Percentiles rank a stretch among this genome's conserved stretches.
Conservation (phyloP, 225 moss, liverwort and hornwort genomes). For the Bryum argenteum region DNA sequence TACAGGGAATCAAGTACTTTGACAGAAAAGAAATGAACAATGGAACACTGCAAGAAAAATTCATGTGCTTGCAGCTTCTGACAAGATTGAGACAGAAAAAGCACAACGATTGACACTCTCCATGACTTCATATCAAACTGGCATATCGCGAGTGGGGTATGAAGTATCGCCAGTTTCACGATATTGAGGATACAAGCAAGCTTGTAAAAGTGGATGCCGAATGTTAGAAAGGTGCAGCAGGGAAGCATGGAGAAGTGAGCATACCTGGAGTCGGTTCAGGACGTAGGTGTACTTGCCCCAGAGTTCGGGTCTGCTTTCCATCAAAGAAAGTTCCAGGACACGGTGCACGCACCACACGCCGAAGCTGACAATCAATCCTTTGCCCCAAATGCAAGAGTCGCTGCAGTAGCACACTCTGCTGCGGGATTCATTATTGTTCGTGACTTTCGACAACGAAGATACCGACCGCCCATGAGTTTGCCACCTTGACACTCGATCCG, state of each 20-base stretch:
- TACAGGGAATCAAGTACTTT: no score
- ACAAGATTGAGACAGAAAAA: no score
- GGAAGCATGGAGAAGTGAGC: neutral
- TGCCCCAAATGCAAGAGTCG: conserved; percentile 74
- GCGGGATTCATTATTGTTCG: conserved; percentile 27
- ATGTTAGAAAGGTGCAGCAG: no score
- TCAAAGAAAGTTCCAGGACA: conserved; percentile 75
- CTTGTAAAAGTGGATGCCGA: no score
- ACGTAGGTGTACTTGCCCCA: conserved; percentile 98
- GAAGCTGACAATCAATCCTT: conserved; percentile 74
- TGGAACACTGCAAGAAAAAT: no score
- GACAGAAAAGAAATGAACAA: no score
- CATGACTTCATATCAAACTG: no score
- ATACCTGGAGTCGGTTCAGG: conserved; percentile 91
- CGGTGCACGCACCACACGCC: conserved; percentile 96
- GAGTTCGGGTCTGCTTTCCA: conserved; percentile 93
- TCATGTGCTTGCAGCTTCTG: no score
- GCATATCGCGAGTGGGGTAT: no score
- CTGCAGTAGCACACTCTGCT: conserved; percentile 55
- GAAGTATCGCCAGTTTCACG: no score
- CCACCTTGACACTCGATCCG: conserved; percentile 44
- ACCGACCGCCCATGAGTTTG: conserved; percentile 53
- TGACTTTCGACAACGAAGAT: conserved; percentile 29
- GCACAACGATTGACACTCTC: no score
- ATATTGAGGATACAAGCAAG: neutral